A percentile compares a stretch with the other conserved stretches of the same genome.
Conservation (phyloP, 345 rosid species). For the Viola odorata region DNA sequence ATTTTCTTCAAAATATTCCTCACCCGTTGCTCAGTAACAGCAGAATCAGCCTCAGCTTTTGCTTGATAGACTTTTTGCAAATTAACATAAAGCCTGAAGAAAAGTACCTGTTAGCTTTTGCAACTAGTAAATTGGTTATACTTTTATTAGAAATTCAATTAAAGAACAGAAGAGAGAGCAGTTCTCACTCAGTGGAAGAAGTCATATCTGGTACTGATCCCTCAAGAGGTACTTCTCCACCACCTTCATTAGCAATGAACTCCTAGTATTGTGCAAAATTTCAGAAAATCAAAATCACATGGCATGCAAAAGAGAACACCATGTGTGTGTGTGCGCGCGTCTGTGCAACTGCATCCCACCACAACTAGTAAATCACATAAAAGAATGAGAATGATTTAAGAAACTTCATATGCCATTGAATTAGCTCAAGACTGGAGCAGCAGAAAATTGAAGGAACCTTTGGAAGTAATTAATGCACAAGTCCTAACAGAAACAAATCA, state of each 20-base stretch:
- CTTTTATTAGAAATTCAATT: neutral
- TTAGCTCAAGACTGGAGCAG: too few relatives aligned
- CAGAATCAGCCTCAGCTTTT: slow-evolving; percentile 91
- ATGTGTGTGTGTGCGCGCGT: too few relatives aligned
- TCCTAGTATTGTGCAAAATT: slow-evolving; percentile 48
- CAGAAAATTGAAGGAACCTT: too few relatives aligned
- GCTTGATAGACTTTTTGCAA: slow-evolving; percentile 85
- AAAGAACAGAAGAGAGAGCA: neutral
- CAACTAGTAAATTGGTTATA: neutral
- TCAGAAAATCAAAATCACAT: slow-evolving; percentile 8
- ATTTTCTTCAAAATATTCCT: slow-evolving; percentile 55
- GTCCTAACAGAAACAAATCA: too few relatives aligned
- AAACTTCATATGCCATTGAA: too few relatives aligned
- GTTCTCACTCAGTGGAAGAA: slow-evolving; percentile 89
- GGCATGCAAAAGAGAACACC: neutral
- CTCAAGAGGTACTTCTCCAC: slow-evolving; percentile 90
- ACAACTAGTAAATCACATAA: too few relatives aligned
- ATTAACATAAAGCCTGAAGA: slow-evolving; percentile 70
- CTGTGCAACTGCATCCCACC: too few relatives aligned
- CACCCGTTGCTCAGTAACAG: slow-evolving; percentile 59
- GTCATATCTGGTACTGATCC: slow-evolving; percentile 99
- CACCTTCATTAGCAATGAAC: slow-evolving; percentile 78
- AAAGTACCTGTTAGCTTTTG: slow-evolving; percentile 7
- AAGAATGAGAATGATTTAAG: too few relatives aligned
- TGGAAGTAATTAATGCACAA: too few relatives aligned